Evolutionary conservation across 148 eudicot genomes (phyloP), one percentile per base, ranked within the genome.

Genomic region (Silene conica): DNA sequence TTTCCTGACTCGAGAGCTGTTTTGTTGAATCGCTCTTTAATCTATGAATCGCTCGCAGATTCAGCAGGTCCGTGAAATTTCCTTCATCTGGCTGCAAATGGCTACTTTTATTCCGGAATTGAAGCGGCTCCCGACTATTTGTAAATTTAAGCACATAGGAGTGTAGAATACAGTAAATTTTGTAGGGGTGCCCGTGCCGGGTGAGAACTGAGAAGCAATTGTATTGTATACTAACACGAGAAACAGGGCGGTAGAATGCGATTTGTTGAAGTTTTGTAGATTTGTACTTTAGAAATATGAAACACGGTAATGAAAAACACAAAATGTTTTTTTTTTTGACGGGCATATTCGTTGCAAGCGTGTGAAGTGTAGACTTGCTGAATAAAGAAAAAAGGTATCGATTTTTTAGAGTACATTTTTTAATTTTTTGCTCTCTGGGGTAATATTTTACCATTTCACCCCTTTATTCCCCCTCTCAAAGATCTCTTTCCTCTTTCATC

Each of bases 141-240:
- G 68, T 64, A 64, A 9, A 64, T 64, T 64, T 34, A 50, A 31
- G 46, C 22, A 64, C 46, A 64, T 28, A 63, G 8, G 68, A 31
- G 19, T 31, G 31, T 31, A 64, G 46, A 1, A 34, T 64, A 45
- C 68, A 64, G 68, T 64, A 31, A 64, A 64, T 64, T 64, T 64
- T 64, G 68, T 64, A 64, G 66, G 18, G 38, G 20, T 31, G 34
- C 34, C 34, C n/a, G 20, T 31, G 34, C 34, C 34, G 34, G 34
- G 34, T 64, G 48, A 34, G 31, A 1, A 31, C 4, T 64, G 48
- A 34, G 31, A 1, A 31, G 34, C 68, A 64, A 31, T 16, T 31
- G 20, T 64, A 64, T 31, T 64, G 48, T 64, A 64, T 50, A 63
- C 48, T 18, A 3, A 64, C 34, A 31, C 34, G 41, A 2, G 48